phyloP scores from a whole-genome alignment of 208 protist species.

The Blastocrithidia nonstop region DNA sequence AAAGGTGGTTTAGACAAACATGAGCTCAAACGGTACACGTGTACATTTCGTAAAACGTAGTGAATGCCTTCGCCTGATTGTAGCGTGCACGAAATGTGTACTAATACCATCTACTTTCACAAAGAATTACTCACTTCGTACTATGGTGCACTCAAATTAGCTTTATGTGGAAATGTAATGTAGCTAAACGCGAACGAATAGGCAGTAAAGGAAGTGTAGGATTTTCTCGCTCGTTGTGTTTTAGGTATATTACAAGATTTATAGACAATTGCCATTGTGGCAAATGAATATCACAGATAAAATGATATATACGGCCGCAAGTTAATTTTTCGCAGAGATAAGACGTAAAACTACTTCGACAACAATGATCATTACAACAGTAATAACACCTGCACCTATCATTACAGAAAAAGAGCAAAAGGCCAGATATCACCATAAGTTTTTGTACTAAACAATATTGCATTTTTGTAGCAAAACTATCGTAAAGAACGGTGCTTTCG shows the following conservation, averaged over 20 bases:
- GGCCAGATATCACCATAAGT: constrained; percentile 20
- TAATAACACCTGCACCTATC: constrained; percentile 8
- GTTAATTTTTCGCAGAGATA: constrained; percentile 5
- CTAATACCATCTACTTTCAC: constrained; percentile 67
- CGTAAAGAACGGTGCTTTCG: constrained; percentile 46
- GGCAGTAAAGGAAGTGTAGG: constrained; percentile 35
- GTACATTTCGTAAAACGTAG: constrained; percentile 24
- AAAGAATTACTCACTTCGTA: constrained; percentile 62
- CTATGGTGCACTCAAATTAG: constrained; percentile 60
- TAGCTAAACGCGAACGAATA: constrained; percentile 19
- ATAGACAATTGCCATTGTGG: constrained; percentile 32
- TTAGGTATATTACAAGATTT: constrained; percentile 49
- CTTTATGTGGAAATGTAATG: constrained; percentile 33
- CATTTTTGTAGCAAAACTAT: constrained; percentile 61
- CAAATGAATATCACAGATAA: constrained; percentile 7
- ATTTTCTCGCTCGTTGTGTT: constrained; percentile 43
- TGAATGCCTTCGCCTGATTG: constrained; percentile 67
- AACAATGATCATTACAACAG: background rate
- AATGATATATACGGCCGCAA: constrained; percentile 7
- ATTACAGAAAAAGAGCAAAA: constrained; percentile 8
- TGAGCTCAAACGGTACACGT: constrained; percentile 23
- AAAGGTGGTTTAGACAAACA: constrained; percentile 33
- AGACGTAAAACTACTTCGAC: background rate
- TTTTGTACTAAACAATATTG: constrained; percentile 72
- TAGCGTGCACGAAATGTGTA: constrained; percentile 58